Percentiles rank a stretch among this genome's conserved stretches.
phyloP scores from a whole-genome alignment of 139 green algal species.

The Auxenochlorella protothecoides region DNA sequence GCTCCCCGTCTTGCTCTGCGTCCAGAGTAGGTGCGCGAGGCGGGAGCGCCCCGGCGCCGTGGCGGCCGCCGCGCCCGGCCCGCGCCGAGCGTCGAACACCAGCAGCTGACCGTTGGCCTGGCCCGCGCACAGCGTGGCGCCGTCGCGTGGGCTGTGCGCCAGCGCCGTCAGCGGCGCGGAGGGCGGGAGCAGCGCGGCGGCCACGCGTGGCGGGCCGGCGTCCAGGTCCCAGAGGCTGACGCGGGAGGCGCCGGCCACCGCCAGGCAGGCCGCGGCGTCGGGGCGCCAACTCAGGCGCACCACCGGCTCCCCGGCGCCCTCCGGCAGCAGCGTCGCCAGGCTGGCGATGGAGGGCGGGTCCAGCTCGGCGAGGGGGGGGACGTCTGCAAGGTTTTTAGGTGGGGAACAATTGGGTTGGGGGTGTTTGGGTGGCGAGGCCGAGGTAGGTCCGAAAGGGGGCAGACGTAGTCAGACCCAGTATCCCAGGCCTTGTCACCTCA shows the following conservation, averaged over 20 bases:
- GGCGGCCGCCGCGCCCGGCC: too few species aligned
- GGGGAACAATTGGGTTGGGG: too few species aligned
- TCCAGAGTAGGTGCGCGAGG: conserved; percentile 60
- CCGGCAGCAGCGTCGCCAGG: conserved; percentile 53
- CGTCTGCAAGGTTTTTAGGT: too few species aligned
- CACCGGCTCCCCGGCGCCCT: too few species aligned
- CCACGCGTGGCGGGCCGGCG: conserved; percentile 56
- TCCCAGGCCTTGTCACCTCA: too few species aligned
- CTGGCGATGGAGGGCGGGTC: conserved; percentile 42
- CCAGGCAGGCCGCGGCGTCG: conserved; percentile 52
- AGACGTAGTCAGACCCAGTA: too few species aligned
- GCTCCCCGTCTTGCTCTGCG: conserved; percentile 85
- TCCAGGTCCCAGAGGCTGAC: conserved; percentile 74
- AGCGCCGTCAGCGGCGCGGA: conserved; percentile 38
- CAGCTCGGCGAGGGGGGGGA: neutral
- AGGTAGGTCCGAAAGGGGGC: too few species aligned
- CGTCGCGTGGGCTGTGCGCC: conserved; percentile 53
- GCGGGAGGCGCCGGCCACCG: conserved; percentile 28
- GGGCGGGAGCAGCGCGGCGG: conserved; percentile 13
- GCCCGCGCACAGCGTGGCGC: conserved; percentile 47
- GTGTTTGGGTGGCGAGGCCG: too few species aligned
- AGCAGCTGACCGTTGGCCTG: too few species aligned
- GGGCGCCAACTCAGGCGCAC: conserved; percentile 60
- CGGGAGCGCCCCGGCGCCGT: too few species aligned
- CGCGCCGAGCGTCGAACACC: too few species aligned